A percentile compares a stretch with the other conserved stretches of the same genome.
Conservation (phyloP, 208 protist genomes). For the Novymonas esmeraldas region DNA sequence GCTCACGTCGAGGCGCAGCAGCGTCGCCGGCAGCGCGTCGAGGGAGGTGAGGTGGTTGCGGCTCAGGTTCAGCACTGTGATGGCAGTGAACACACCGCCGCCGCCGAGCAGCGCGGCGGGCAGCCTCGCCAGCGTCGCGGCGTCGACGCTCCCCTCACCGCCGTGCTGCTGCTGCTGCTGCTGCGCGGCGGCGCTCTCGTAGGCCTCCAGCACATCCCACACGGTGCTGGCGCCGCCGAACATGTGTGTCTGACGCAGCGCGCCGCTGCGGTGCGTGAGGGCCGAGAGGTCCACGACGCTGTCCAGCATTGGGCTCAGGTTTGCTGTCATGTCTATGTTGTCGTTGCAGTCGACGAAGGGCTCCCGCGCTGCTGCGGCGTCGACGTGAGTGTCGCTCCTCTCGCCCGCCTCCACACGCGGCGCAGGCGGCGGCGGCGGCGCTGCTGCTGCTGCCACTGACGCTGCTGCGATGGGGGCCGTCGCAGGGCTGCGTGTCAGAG, state of each 20-base stretch:
- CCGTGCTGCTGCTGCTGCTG: slow-evolving; percentile 14
- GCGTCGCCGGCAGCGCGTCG: slow-evolving; percentile 53
- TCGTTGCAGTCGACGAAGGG: slow-evolving; percentile 54
- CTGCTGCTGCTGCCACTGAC: slow-evolving; percentile 4
- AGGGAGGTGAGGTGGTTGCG: slow-evolving; percentile 61
- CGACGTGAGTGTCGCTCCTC: slow-evolving; percentile 1
- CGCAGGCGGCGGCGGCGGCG: no score
- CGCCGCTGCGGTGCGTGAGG: slow-evolving; percentile 36
- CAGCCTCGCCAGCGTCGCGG: slow-evolving; percentile 17
- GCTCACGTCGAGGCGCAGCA: slow-evolving; percentile 85
- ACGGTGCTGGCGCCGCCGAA: slow-evolving; percentile 52
- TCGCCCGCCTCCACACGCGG: no score
- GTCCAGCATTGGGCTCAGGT: slow-evolving; percentile 71
- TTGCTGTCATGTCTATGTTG: slow-evolving; percentile 67
- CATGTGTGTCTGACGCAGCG: slow-evolving; percentile 38
- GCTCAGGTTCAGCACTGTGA: slow-evolving; percentile 82
- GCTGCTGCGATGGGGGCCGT: background rate
- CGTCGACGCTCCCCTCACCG: slow-evolving; percentile 11
- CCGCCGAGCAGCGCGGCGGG: slow-evolving; percentile 27
- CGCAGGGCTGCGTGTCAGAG: background rate
- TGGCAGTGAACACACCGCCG: slow-evolving; percentile 31
- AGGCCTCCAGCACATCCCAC: slow-evolving; percentile 63
- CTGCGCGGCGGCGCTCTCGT: slow-evolving; percentile 43
- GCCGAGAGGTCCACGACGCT: slow-evolving; percentile 71
- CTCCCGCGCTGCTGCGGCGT: slow-evolving; percentile 24